Evolutionary conservation across 106 monocot genomes (phyloP).

Genomic region (Dendrobium huoshanense): DNA sequence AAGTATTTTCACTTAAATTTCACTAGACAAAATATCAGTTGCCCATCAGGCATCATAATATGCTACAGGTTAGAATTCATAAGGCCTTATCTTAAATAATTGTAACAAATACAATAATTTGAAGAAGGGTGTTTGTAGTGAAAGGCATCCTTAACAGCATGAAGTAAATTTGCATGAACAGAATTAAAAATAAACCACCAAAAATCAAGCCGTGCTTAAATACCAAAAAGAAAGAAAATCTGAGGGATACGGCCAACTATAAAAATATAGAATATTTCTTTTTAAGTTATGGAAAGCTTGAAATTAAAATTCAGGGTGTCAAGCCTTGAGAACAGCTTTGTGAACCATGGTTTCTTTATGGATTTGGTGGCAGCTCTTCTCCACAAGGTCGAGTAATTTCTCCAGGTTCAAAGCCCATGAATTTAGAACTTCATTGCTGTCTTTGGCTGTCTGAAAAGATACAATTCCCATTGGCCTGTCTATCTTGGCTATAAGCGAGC

Average conservation of each 20-base stretch:
- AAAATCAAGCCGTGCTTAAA: background rate
- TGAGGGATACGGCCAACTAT: no score
- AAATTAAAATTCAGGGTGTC: background rate
- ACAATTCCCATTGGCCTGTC: constrained; percentile 79
- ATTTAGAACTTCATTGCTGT: constrained; percentile 81
- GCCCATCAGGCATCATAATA: no score
- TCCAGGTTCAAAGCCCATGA: constrained; percentile 84
- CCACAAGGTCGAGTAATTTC: constrained; percentile 93
- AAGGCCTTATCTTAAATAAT: background rate
- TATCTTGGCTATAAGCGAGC: constrained; percentile 71
- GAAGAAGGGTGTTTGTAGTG: background rate
- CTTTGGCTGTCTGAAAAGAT: constrained; percentile 67
- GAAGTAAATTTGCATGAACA: background rate
- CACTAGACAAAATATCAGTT: no score
- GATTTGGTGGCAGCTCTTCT: constrained; percentile 98
- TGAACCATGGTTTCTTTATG: constrained; percentile 99
- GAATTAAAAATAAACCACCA: background rate
- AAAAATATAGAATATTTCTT: no score
- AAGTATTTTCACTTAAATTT: no score
- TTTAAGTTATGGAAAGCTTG: background rate
- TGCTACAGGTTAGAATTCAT: background rate
- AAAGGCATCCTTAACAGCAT: no score
- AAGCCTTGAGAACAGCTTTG: constrained; percentile 59
- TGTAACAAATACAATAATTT: constrained; percentile 1
- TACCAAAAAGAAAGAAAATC: no score